These are phyloP conservation scores for Pisolithus thermaeus DNA, from an alignment of 1,284 basidiomycete genomes.

Conservation along the genomic window DNA sequence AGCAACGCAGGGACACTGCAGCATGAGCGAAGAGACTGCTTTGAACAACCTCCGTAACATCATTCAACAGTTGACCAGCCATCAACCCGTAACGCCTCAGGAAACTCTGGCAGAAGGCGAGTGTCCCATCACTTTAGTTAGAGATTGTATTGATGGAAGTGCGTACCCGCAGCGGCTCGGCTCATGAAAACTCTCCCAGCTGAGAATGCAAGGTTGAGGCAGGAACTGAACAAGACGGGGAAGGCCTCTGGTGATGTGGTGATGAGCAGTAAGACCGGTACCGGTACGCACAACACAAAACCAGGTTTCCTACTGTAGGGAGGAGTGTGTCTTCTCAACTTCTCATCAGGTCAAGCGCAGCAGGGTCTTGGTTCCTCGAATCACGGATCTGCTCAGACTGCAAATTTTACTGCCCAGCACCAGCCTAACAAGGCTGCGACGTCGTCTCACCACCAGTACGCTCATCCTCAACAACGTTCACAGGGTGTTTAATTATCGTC, in stretches of 20 bases:
- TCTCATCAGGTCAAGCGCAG: no score
- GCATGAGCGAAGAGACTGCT: neutral
- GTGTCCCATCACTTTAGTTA: neutral
- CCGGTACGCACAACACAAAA: no score
- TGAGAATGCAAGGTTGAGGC: neutral
- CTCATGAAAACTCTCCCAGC: neutral
- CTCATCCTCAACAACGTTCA: no score
- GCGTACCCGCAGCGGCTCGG: neutral
- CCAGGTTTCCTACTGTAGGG: no score
- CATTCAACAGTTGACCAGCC: neutral
- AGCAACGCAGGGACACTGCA: neutral
- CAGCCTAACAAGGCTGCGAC: no score
- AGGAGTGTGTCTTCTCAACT: no score
- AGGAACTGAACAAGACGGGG: neutral
- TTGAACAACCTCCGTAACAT: neutral
- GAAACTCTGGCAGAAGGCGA: neutral
- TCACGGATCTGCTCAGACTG: no score
- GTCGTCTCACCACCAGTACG: no score
- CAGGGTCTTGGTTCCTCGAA: no score
- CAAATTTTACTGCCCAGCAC: no score
- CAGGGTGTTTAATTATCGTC: no score
- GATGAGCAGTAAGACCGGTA: no score
- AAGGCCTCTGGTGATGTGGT: neutral
- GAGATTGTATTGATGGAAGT: neutral
- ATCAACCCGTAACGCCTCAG: neutral